phyloP scores from a whole-genome alignment of 352 stramenopile genomes.

The Phytophthora pisi region DNA sequence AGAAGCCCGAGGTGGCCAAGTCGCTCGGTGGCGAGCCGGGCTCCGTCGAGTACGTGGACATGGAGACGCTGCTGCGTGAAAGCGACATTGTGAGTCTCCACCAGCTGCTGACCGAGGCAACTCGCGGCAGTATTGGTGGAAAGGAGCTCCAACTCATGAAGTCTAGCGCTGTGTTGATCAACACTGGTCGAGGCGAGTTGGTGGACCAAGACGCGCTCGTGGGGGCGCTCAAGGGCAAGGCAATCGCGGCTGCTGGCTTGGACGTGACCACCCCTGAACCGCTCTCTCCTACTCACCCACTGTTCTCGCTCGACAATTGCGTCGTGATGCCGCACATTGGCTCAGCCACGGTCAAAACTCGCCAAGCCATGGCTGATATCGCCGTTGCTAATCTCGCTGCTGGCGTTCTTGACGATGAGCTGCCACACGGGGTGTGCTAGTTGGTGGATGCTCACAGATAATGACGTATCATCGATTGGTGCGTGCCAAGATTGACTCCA shows the following conservation, averaged over 20 bases:
- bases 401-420: constrained; percentile 43
- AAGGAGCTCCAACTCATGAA: constrained; percentile 87
- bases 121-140: constrained; percentile 71
- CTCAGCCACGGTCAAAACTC: constrained; percentile 70
- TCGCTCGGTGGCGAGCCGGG: constrained; percentile 33
- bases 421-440: constrained; percentile 56
- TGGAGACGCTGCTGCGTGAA: constrained; percentile 71
- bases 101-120: constrained; percentile 78
- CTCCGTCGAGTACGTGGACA: constrained; percentile 73
- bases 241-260: constrained; percentile 68
- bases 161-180: constrained; percentile 87
- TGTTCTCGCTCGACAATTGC: constrained; percentile 76
- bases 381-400: constrained; percentile 68
- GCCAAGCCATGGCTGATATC: constrained; percentile 79
- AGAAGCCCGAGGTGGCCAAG: constrained; percentile 55
- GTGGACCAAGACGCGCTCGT: constrained; percentile 87
- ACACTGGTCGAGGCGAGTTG: constrained; percentile 91
- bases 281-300: constrained; percentile 72
- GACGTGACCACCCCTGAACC: constrained; percentile 93
- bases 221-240: constrained; percentile 43
- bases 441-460: not conserved
- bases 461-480: too few species aligned
- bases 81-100: constrained; percentile 92
- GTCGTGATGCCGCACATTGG: constrained; percentile 61
- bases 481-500: too few species aligned